Percentiles rank a stretch among this genome's conserved stretches.
These are phyloP conservation scores for Entrophospora sp. DNA, from an alignment of 192 early-diverging fungal species.

Conservation along the genomic window DNA sequence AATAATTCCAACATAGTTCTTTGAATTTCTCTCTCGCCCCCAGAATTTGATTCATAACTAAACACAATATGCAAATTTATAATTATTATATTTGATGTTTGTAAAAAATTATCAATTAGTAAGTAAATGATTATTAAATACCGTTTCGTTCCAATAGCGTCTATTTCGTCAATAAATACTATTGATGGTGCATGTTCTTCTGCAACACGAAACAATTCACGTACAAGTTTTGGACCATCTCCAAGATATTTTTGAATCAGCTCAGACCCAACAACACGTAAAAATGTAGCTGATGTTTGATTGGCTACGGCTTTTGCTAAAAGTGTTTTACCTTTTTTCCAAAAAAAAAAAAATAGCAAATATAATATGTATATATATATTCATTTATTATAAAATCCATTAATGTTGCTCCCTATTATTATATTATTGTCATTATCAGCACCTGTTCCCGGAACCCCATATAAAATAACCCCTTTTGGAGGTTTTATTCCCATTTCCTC, in stretches of 20 bases:
- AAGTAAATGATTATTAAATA: no score
- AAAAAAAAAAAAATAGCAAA: conserved; percentile 91
- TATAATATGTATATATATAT: no score
- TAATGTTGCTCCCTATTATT: no score
- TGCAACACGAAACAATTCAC: conserved; percentile 92
- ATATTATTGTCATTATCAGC: no score
- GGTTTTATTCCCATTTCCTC: conserved; percentile 98
- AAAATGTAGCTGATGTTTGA: conserved; percentile 91
- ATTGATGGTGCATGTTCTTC: conserved; percentile 98
- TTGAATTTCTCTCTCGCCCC: conserved; percentile 97
- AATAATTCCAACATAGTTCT: conserved; percentile 94
- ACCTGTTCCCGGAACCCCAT: conserved; percentile 85
- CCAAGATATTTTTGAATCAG: conserved; percentile 81
- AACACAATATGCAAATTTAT: no score
- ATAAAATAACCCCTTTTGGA: conserved; percentile 93
- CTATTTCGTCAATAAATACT: conserved; percentile 98
- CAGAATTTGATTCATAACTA: conserved; percentile 97
- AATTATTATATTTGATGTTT: no score
- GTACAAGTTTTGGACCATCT: conserved; percentile 93
- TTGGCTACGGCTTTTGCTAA: no score
- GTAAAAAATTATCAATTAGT: no score
- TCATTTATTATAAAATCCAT: no score
- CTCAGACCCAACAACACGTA: conserved; percentile 93
- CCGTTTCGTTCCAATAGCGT: conserved; percentile 95
- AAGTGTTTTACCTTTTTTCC: conserved; percentile 89